Evolutionary conservation across 305 asterid species (phyloP).

Genomic region (Fraxinus greggii): DNA sequence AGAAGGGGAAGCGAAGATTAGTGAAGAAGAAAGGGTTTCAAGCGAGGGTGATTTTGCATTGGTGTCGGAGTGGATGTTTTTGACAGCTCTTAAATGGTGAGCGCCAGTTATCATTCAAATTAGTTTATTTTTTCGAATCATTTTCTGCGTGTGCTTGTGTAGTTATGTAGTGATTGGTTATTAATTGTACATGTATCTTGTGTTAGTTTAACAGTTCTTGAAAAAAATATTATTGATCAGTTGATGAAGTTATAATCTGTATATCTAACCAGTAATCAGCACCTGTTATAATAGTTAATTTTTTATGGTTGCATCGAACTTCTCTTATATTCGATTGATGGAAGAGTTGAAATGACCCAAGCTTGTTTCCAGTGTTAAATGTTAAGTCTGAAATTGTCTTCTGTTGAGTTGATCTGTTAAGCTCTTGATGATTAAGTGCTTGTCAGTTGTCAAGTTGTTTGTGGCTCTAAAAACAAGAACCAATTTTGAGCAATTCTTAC

Average conservation of each 20-base stretch:
- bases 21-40: slow-evolving; percentile 39
- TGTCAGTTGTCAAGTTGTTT: neutral
- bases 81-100: slow-evolving; percentile 70
- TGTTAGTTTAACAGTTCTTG: neutral
- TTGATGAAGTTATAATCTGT: neutral
- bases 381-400: neutral
- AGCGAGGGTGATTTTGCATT: slow-evolving; percentile 48
- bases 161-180: neutral
- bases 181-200: neutral
- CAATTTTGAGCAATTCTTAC: neutral
- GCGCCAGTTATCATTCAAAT: slow-evolving; percentile 5
- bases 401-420: neutral
- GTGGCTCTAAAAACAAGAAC: neutral
- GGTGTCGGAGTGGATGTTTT: slow-evolving; percentile 82
- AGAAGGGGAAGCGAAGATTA: slow-evolving; percentile 33
- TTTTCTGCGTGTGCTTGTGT: neutral
- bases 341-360: slow-evolving; percentile 1
- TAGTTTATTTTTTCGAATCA: neutral
- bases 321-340: neutral
- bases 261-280: neutral
- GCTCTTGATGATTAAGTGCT: neutral
- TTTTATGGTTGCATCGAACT: neutral
- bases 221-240: neutral
- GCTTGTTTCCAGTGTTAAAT: neutral
- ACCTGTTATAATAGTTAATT: neutral